Conservation (phyloP, 2,329 filamentous ascomycete species). For the Fusarium pseudoanthophilum region DNA sequence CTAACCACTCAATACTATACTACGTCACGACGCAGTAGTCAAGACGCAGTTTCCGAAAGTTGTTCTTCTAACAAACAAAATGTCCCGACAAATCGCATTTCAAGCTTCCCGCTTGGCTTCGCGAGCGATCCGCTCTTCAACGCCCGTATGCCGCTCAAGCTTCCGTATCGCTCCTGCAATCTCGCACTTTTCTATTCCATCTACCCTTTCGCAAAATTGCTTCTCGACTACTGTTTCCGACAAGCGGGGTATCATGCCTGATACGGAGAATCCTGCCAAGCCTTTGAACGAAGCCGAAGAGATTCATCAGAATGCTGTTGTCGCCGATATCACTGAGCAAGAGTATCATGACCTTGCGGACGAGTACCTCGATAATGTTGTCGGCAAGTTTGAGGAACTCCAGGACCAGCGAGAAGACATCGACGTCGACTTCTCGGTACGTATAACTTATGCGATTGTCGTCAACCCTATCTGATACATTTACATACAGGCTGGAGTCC, state of each 20-base stretch:
- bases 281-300: constrained; percentile 53
- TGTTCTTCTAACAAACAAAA: constrained; percentile 26
- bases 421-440: constrained; percentile 89
- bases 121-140: constrained; percentile 47
- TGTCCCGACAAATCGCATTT: constrained; percentile 49
- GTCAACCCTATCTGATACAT: constrained; percentile 21
- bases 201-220: constrained; percentile 37
- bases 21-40: no score
- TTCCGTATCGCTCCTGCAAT: constrained; percentile 27
- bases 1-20: neutral
- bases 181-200: constrained; percentile 3
- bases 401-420: constrained; percentile 79
- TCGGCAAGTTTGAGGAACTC: constrained; percentile 73
- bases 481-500: constrained; percentile 78
- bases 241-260: constrained; percentile 68
- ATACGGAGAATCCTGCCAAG: constrained; percentile 64
- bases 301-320: constrained; percentile 50
- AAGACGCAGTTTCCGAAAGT: neutral
- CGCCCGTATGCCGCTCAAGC: constrained; percentile 36
- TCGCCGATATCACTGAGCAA: constrained; percentile 73
- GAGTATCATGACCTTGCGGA: constrained; percentile 85
- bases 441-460: constrained; percentile 47
- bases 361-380: constrained; percentile 71
- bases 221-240: constrained; percentile 47
- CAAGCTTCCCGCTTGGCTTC: constrained; percentile 53